Percentiles rank a stretch among this genome's conserved stretches.
These are phyloP conservation scores for Cyberlindnera maritima DNA, from an alignment of 805 yeast species.

Conservation along the genomic window DNA sequence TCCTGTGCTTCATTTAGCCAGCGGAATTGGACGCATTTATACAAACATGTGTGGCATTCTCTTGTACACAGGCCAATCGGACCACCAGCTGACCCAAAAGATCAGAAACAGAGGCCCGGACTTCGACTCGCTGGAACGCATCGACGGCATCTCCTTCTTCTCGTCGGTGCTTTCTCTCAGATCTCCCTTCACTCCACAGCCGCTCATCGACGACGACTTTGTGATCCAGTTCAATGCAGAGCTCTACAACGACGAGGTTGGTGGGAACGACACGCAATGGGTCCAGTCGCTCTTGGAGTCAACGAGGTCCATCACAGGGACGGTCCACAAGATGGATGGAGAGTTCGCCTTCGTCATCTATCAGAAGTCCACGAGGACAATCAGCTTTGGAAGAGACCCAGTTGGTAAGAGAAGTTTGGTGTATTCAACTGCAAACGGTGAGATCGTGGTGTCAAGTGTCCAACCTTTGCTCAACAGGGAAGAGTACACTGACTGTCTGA, in stretches of 20 bases:
- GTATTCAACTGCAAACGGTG: conserved; percentile 35
- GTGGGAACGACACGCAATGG: conserved; percentile 62
- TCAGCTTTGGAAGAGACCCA: conserved; percentile 82
- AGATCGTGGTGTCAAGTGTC: conserved; percentile 47
- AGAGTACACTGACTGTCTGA: conserved; percentile 51
- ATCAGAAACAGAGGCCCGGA: conserved; percentile 67
- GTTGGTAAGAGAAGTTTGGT: conserved; percentile 80
- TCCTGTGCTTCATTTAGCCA: neutral
- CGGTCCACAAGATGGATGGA: conserved; percentile 57
- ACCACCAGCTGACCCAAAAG: conserved; percentile 35
- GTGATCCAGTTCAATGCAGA: conserved; percentile 89
- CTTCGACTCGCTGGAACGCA: conserved; percentile 24
- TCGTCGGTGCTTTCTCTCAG: conserved; percentile 77
- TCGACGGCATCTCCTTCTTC: conserved; percentile 18
- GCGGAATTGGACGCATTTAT: no score
- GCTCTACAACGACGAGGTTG: conserved; percentile 61
- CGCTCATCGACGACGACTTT: conserved; percentile 41
- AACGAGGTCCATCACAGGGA: conserved; percentile 31
- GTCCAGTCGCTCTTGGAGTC: conserved; percentile 27
- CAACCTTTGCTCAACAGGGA: conserved; percentile 31
- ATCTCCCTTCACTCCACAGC: conserved; percentile 77
- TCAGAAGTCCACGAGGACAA: conserved; percentile 36
- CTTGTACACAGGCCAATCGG: conserved; percentile 23
- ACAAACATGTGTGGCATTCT: conserved; percentile 61
- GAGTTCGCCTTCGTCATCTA: conserved; percentile 71